Base-by-base conservation (phyloP, 176 grass and related monocot genomes). In the Aegilops umbellulata region DNA sequence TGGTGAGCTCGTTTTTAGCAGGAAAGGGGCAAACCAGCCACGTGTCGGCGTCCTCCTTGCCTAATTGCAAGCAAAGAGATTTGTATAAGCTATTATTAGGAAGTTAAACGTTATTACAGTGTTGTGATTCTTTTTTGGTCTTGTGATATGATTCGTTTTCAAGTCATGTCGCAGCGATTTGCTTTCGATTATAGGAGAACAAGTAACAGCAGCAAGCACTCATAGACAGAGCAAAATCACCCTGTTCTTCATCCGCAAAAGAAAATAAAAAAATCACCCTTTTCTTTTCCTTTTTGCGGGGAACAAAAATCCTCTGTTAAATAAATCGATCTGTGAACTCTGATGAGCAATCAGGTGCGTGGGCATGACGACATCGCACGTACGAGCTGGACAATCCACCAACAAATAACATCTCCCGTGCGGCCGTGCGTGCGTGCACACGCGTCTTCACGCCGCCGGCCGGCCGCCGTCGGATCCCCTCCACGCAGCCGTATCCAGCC, bases 251-350 rank as follows among this genome's bases (percentile, higher is more conserved):
- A n/a, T n/a, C n/a, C n/a, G n/a, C n/a, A n/a, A n/a, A n/a, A n/a
- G n/a, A n/a, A n/a, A n/a, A n/a, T n/a, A n/a, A n/a, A n/a, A 17
- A 17, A 5, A 17, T 0, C 1, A 0, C 44, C 0, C 0, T 12
- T 42, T 42, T 42, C 39, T 11, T 42, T 12, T 12, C 10, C 0
- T 42, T 42, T 42, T 42, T 11, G 10, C 10, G 10, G 39, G 10
- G 0, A 42, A 0, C 10, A 42, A 42, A 41, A 42, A 42, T 42
- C 39, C 39, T 3, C 2, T 41, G 9, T 13, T 32, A 32, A 29
- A 29, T 41, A 41, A 42, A 12, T 13, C 15, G 6, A 6, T 17
- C 15, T 51, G 2, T 20, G 51, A 57, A 20, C 68, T 41, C 10
- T 24, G 4, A 7, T 11, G 6, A 41, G 69, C 69, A 72, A 11